Conservation (phyloP, 306 rosid genomes). For the Albizia julibrissin region DNA sequence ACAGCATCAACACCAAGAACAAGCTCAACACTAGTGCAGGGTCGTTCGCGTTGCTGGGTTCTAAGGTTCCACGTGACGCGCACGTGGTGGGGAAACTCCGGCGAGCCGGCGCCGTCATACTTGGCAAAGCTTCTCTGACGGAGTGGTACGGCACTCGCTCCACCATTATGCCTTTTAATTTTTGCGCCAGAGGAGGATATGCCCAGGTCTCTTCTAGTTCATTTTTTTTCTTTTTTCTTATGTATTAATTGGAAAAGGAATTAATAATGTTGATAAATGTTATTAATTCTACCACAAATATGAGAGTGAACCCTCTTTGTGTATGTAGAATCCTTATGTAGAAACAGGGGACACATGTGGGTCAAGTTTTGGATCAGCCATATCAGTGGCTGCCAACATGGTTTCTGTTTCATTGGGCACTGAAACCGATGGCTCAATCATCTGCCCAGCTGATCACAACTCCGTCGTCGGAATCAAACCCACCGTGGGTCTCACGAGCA, state of each 20-base stretch:
- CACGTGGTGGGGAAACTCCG: slow-evolving; percentile 54
- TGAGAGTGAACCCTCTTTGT: neutral
- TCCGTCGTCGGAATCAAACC: slow-evolving; percentile 79
- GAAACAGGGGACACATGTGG: slow-evolving; percentile 51
- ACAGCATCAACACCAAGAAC: slow-evolving; percentile 59
- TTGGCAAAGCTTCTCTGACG: slow-evolving; percentile 62
- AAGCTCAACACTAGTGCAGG: slow-evolving; percentile 66
- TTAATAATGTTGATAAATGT: no score
- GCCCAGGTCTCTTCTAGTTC: neutral
- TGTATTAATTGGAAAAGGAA: no score
- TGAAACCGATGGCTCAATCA: slow-evolving; percentile 60
- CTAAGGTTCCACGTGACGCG: slow-evolving; percentile 53
- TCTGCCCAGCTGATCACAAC: slow-evolving; percentile 64
- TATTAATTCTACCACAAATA: neutral
- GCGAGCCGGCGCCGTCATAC: slow-evolving; percentile 51
- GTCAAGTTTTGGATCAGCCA: slow-evolving; percentile 66
- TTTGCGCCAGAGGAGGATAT: slow-evolving; percentile 53
- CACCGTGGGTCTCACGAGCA: slow-evolving; percentile 78
- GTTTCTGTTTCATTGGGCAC: slow-evolving; percentile 64
- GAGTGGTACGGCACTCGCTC: slow-evolving; percentile 56
- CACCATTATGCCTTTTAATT: slow-evolving; percentile 37
- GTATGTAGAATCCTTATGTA: slow-evolving; percentile 61
- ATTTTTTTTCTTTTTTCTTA: neutral
- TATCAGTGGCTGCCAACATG: slow-evolving; percentile 73
- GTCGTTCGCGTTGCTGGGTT: slow-evolving; percentile 60